Evolutionary conservation across 2,329 filamentous ascomycete species (phyloP).

Genomic region (Aspergillus costaricaensis): DNA sequence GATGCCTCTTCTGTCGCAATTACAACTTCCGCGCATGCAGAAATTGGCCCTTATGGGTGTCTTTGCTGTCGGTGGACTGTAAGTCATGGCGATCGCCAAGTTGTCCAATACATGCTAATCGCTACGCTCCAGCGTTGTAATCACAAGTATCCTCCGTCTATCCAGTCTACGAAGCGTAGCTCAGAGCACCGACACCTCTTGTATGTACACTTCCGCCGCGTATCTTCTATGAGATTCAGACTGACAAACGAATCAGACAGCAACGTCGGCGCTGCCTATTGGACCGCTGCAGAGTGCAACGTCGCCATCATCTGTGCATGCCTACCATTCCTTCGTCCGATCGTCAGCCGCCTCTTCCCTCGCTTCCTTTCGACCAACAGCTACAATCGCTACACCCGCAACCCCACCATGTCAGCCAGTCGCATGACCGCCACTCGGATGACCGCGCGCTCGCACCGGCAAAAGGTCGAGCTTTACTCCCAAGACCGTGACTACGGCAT

Average conservation of each 20-base stretch:
- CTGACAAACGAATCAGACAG: slow-evolving; percentile 13
- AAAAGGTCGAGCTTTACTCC: slow-evolving; percentile 17
- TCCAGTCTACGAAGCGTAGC: slow-evolving; percentile 30
- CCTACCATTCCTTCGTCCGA: slow-evolving; percentile 42
- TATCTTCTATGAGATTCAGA: too few species aligned
- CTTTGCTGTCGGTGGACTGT: slow-evolving; percentile 47
- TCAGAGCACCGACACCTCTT: slow-evolving; percentile 31
- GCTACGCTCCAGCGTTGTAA: slow-evolving; percentile 26
- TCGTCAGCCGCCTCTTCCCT: slow-evolving; percentile 44
- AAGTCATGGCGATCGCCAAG: slow-evolving; percentile 7
- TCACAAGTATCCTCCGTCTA: slow-evolving; percentile 36
- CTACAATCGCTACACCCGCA: slow-evolving; percentile 26
- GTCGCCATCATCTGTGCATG: slow-evolving; percentile 46
- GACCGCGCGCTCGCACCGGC: slow-evolving; percentile 16
- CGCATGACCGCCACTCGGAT: slow-evolving; percentile 9
- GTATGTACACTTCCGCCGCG: slow-evolving; percentile 9
- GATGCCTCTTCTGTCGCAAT: slow-evolving; percentile 43
- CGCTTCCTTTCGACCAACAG: slow-evolving; percentile 32
- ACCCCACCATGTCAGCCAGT: slow-evolving; percentile 19
- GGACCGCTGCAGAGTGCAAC: slow-evolving; percentile 47
- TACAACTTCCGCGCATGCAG: slow-evolving; percentile 46
- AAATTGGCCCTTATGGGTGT: slow-evolving; percentile 44
- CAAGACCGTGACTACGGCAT: slow-evolving; percentile 33
- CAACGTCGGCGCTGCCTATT: slow-evolving; percentile 45
- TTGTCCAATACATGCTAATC: neutral